Conservation (phyloP, 164 flowering plant species). For the Vitis rotundifolia region DNA sequence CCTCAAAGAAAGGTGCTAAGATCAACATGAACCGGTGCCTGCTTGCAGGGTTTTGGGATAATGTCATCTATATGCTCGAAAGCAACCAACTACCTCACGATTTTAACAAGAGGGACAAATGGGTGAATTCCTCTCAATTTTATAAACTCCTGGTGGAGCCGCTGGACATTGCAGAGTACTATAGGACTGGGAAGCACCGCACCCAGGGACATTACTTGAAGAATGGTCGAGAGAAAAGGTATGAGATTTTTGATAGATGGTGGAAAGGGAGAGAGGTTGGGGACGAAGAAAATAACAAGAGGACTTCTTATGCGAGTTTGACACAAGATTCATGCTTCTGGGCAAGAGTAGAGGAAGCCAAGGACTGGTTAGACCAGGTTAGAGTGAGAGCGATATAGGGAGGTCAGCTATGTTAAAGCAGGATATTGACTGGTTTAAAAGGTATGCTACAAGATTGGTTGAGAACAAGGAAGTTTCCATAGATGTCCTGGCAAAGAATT, state of each 20-base stretch:
- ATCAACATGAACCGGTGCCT: slow-evolving; percentile 56
- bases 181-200: slow-evolving; percentile 39
- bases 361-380: slow-evolving; percentile 39
- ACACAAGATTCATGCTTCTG: slow-evolving; percentile 88
- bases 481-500: slow-evolving; percentile 69
- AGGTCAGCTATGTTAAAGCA: slow-evolving; percentile 30
- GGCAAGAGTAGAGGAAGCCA: slow-evolving; percentile 82
- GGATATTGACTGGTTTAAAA: slow-evolving; percentile 47
- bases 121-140: slow-evolving; percentile 67
- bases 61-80: slow-evolving; percentile 53
- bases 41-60: slow-evolving; percentile 70
- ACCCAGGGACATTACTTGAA: slow-evolving; percentile 57
- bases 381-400: slow-evolving; percentile 30
- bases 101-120: slow-evolving; percentile 54
- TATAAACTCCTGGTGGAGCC: slow-evolving; percentile 83
- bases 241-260: slow-evolving; percentile 66
- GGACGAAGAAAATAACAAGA: slow-evolving; percentile 23
- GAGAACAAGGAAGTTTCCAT: slow-evolving; percentile 62
- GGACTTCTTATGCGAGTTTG: slow-evolving; percentile 59
- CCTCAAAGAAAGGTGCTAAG: slow-evolving; percentile 39
- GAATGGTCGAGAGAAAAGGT: slow-evolving; percentile 64
- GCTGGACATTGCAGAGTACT: slow-evolving; percentile 77
- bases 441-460: slow-evolving; percentile 45
- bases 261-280: slow-evolving; percentile 40
- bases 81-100: slow-evolving; percentile 64